Evolutionary conservation across 75 land plant genomes (phyloP), one percentile per base, ranked within the genome.

Genomic region (Sequoia sempervirens): DNA sequence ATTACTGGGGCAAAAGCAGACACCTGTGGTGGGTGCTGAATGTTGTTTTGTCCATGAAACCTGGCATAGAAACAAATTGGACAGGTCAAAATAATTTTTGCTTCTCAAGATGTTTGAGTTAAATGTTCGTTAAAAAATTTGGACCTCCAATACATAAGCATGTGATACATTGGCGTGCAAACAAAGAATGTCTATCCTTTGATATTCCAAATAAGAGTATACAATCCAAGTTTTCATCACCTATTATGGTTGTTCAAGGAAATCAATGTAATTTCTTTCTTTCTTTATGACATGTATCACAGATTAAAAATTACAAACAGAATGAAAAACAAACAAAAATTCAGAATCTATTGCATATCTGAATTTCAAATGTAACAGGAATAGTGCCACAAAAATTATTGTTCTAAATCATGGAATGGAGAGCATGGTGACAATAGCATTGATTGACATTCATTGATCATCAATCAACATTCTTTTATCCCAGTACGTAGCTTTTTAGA

Each of bases 1-100:
- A 76, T 86, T 88, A 43, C 75, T 81, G 26, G 89, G 89, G 15
- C 87, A 89, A 75, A 89, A 89, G 53, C 90, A 82, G 41, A 85
- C 85, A 61, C 91, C 91, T 37, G 89, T 89, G 28, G 85, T 87
- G 70, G 91, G 91, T 52, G 91, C 91, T 40, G 88, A 84, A 83
- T 89, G 91, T 80, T 89, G 91, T 84, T 87, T 87, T 41, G 83
- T 83, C 89, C 91, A 89, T 80, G 91, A 89, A 36, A 87, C 81
- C 91, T 89, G 85, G 82, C 64, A 75, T 70, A 32, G 10, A 70
- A 70, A 1, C 11, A 9, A 5, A 70, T 26, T 23, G 28, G 2
- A 32, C 36, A 70, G 14, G 73, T 30, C 13, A 30, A 9, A 32
- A 70, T 68, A 11, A 0, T 32, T 32, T 12, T 70, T 32, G 0